phyloP scores from a whole-genome alignment of 495 filamentous ascomycete species.

The Trichocladium uniseriatum region DNA sequence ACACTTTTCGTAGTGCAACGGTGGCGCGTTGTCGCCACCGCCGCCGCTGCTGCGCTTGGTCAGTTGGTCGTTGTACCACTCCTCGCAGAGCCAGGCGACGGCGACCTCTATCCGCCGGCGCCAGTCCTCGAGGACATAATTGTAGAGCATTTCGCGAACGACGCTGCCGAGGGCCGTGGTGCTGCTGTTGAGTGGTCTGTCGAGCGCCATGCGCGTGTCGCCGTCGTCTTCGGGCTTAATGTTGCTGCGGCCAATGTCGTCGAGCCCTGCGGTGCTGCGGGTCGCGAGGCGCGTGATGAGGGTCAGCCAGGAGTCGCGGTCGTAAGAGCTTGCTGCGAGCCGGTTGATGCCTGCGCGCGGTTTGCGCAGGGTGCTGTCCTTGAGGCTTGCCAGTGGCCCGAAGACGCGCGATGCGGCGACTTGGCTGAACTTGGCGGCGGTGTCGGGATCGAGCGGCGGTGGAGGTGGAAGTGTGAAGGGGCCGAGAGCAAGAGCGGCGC shows the following conservation, averaged over 20 bases:
- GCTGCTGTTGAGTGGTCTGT: constrained; percentile 13
- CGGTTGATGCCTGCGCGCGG: constrained; percentile 64
- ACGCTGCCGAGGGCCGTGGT: constrained; percentile 45
- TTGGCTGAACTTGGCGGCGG: constrained; percentile 58
- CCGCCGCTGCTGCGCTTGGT: constrained; percentile 34
- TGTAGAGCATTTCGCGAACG: constrained; percentile 71
- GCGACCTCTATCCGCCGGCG: constrained; percentile 75
- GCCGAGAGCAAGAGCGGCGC: constrained; percentile 41
- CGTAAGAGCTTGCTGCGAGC: constrained; percentile 74
- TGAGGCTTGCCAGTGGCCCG: constrained; percentile 55
- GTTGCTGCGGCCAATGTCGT: constrained; percentile 25
- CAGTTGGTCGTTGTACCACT: constrained; percentile 91
- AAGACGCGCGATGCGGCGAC: constrained; percentile 68
- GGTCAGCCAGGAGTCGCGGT: constrained; percentile 85
- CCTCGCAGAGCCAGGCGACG: constrained; percentile 87
- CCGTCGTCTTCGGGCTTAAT: constrained; percentile 43
- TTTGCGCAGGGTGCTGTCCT: constrained; percentile 47
- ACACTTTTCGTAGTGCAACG: constrained; percentile 70
- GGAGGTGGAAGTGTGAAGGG: constrained; percentile 75
- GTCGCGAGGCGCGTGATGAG: constrained; percentile 81
- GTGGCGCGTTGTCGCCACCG: constrained; percentile 23
- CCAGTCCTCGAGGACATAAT: constrained; percentile 85
- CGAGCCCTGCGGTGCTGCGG: constrained; percentile 59
- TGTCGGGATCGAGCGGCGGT: constrained; percentile 56
- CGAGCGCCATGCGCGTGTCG: constrained; percentile 2